Base-by-base conservation (phyloP, 129 eudicot genomes). In the Calendula officinalis region DNA sequence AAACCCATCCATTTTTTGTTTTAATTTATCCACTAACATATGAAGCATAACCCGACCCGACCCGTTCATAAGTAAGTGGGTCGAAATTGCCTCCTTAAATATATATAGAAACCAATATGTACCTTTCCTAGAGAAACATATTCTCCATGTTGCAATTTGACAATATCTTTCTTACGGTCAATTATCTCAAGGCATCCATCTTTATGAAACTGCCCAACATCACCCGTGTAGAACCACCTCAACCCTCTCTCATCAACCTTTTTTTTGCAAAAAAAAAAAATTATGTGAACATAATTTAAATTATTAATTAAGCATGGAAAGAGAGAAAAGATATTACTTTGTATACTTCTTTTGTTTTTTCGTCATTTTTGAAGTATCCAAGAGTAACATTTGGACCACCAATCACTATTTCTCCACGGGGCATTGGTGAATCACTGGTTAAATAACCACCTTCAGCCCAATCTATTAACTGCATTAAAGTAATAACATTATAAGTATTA, bases 141-240 rank as follows among this genome's bases (percentile, higher is more conserved):
- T 79, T 92, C 98, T 70, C 98, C 98, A 60, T 92, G 98, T 73
- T 92, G 96, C 77, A 92, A 95, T 65, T 92, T 92, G 36, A 92
- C 95, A 47, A 92, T 92, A 56, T 92, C 96, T 77, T 92, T 92
- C 58, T 85, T 92, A 59, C 98, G 91, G 68, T 92, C 98, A 42
- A 85, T 81, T 74, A 92, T 88, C 85, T 92, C 95, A 67, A 92
- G 95, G 81, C 96, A 92, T 11, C 96, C 96, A 77, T 92, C 96
- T 50, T 71, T 70, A 75, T 92, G 96, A 72, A 88, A 77, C 68
- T 79, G 95, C 46, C 98, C 96, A 16, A 88, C 78, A 62, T 92
- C 98, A 56, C 98, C 96, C 0, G 95, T 85, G 78, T 79, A 88
- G 90, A 92, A 92, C 98, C 98, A 92, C 80, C 89, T 81, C 82